Evolutionary conservation across 2,329 filamentous ascomycete genomes (phyloP).

Genomic region (Venturia oleaginea): DNA sequence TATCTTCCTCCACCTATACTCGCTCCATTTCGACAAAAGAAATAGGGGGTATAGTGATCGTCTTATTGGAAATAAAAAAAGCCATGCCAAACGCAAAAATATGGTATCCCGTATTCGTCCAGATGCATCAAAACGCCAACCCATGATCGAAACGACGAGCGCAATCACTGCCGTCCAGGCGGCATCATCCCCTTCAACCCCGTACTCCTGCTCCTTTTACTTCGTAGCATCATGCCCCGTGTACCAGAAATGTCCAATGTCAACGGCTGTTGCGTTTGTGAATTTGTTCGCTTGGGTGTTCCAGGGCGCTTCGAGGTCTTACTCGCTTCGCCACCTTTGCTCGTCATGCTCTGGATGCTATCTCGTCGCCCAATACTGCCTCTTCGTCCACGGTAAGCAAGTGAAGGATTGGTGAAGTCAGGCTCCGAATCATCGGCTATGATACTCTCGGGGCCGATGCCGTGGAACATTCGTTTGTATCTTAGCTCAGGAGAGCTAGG

Average conservation of each 20-base stretch:
- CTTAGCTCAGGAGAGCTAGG: conserved; percentile 30
- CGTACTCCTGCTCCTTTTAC: conserved; percentile 22
- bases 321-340: not conserved
- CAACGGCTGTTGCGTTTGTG: conserved; percentile 9
- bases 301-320: not conserved
- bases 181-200: conserved; percentile 21
- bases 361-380: not conserved
- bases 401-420: not conserved
- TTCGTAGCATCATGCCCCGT: conserved; percentile 20
- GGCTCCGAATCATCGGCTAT: conserved; percentile 9
- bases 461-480: conserved; percentile 35
- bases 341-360: not conserved
- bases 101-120: not conserved
- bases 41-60: not conserved
- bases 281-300: not conserved
- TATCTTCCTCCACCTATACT: too few species aligned
- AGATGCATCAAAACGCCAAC: not conserved
- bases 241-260: conserved; percentile 19
- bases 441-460: not conserved
- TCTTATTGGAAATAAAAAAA: not conserved
- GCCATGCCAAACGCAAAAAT: not conserved
- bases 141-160: too few species aligned
- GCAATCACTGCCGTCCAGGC: conserved; percentile 18
- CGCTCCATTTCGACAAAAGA: not conserved
- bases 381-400: conserved; percentile 5